Evolutionary conservation across 2,329 filamentous ascomycete species (phyloP).

Genomic region (Paecilomyces niveus): DNA sequence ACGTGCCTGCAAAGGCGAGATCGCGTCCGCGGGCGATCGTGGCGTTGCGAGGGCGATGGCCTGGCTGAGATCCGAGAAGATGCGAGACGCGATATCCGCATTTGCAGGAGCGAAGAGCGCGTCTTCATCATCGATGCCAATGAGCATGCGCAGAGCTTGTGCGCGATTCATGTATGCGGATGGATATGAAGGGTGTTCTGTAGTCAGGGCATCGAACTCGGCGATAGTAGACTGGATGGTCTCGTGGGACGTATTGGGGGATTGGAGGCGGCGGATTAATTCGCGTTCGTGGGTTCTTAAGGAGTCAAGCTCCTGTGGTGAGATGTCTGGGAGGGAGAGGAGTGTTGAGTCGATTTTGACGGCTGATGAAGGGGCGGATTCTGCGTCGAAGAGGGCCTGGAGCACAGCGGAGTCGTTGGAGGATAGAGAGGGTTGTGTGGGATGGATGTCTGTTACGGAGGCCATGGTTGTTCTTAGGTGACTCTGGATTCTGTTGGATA

Average conservation of each 20-base stretch:
- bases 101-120: conserved; percentile 18
- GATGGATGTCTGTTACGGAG: conserved; percentile 9
- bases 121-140: conserved; percentile 16
- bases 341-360: conserved; percentile 32
- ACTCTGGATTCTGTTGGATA: not conserved
- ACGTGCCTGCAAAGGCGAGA: conserved; percentile 42
- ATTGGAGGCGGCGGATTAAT: conserved; percentile 33
- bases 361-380: conserved; percentile 32
- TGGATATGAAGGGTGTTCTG: conserved; percentile 42
- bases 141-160: conserved; percentile 38
- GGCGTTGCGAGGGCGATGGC: conserved; percentile 43
- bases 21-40: conserved; percentile 26
- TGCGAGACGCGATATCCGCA: conserved; percentile 11
- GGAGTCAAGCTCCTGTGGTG: conserved; percentile 24
- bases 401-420: conserved; percentile 40
- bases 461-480: conserved; percentile 3
- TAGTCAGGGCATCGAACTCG: conserved; percentile 38
- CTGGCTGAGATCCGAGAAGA: conserved; percentile 31
- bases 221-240: conserved; percentile 26
- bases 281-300: conserved; percentile 34
- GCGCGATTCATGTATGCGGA: conserved; percentile 51
- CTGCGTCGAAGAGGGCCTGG: conserved; percentile 40
- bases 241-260: conserved; percentile 5
- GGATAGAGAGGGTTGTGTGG: conserved; percentile 24
- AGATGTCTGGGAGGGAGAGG: conserved; percentile 34